A percentile compares a stretch with the other conserved stretches of the same genome.
These are phyloP conservation scores for Monilinia vaccinii-corymbosi DNA, from an alignment of 2,329 filamentous ascomycete species.

Conservation along the genomic window DNA sequence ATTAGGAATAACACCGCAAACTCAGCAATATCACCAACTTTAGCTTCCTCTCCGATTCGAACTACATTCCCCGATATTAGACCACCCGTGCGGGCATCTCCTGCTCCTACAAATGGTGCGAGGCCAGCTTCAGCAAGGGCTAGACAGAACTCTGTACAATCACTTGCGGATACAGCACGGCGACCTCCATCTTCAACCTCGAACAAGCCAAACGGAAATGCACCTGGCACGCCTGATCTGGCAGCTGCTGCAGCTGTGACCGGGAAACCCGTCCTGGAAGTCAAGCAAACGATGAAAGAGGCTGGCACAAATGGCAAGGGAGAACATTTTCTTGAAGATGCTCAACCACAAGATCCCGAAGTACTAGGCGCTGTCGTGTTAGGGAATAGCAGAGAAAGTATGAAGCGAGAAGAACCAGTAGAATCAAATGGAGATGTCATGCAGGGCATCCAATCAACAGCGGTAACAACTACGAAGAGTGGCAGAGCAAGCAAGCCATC, in stretches of 20 bases:
- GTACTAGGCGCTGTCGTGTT: conserved; percentile 25
- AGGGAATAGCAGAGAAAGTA: conserved; percentile 36
- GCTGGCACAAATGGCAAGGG: conserved; percentile 29
- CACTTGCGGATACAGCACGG: conserved; percentile 45
- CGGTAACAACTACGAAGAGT: conserved; percentile 47
- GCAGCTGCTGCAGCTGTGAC: conserved; percentile 24
- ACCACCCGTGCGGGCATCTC: conserved; percentile 44
- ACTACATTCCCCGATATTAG: conserved; percentile 56
- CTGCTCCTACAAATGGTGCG: conserved; percentile 45
- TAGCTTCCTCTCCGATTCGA: conserved; percentile 68
- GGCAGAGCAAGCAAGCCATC: conserved; percentile 59
- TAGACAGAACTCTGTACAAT: conserved; percentile 64
- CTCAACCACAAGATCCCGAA: conserved; percentile 29
- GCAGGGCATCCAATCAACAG: conserved; percentile 29
- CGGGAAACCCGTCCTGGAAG: conserved; percentile 35
- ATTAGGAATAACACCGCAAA: conserved; percentile 38
- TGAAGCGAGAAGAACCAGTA: conserved; percentile 40
- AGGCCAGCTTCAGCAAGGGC: conserved; percentile 61
- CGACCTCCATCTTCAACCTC: conserved; percentile 52
- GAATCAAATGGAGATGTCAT: conserved; percentile 36
- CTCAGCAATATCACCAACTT: conserved; percentile 54
- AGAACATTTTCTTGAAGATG: conserved; percentile 28
- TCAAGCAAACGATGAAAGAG: conserved; percentile 45
- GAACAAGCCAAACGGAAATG: conserved; percentile 49
- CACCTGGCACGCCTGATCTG: conserved; percentile 26